Base-by-base conservation (phyloP, 73 alveolate genomes). In the Symbiodinium natans region DNA sequence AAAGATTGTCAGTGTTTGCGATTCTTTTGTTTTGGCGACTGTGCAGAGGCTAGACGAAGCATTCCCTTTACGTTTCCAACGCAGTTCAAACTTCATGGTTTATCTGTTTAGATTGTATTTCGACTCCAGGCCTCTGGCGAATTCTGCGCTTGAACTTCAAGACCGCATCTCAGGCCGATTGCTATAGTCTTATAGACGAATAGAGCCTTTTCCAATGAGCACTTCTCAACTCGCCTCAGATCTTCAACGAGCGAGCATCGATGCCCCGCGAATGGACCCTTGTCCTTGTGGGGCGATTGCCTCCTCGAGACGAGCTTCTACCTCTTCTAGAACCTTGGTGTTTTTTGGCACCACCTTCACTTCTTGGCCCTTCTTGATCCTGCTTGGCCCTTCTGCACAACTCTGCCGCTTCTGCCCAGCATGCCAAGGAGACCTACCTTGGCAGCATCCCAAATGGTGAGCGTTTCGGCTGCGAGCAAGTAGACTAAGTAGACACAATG, bases 241-340 rank as follows among this genome's bases (percentile, higher is more conserved):
- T 92, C 98, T 92, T 92, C 90, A 92, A 92, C 63, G 90, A 92
- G 82, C 98, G 98, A 31, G 90, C 90, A 23, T 41, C 82, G 46
- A 46, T 52, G 54, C 98, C 98, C 15, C 75, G 98, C 23, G 98
- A 92, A 82, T 92, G 98, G 98, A 92, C 98, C 41, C 43, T 92
- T n/a, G 98, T 92, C n/a, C 33, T 92, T 9, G 90, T 82, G 38
- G 98, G 98, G 29, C 74, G 75, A 74, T 33, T 92, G 98, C 71
- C 71, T 4, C 71, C 71, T 52, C 71, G 71, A 52, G 23, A 29
- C 71, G 71, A 52, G 71, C 71, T 52, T 23, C 71, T 52, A 29
- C 71, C 71, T 23, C 71, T 52, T 29, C 23, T 52, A 29, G 71
- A 23, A 23, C 23, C 71, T 52, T 29, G 71, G 71, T 52, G 71